These are phyloP conservation scores for Dendrocalamus latiflorus DNA, from an alignment of 202 grass and related monocot genomes.

Conservation along the genomic window DNA sequence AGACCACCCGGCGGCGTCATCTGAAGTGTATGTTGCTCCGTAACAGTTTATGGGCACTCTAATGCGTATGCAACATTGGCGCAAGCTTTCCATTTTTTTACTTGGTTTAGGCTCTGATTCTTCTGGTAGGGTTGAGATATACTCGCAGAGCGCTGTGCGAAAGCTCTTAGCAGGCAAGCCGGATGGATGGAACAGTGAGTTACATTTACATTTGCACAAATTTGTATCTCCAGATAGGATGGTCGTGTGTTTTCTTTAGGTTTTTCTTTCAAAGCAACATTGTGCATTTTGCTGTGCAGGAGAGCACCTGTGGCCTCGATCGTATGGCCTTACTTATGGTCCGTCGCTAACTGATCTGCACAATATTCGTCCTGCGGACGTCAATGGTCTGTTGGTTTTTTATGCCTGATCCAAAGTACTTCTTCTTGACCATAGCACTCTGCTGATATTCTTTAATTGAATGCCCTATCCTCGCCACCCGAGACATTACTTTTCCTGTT, in stretches of 20 bases:
- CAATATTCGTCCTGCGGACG: conserved; percentile 63
- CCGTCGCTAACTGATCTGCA: conserved; percentile 57
- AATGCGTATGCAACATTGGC: background rate
- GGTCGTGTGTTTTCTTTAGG: background rate
- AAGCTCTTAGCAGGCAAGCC: conserved; percentile 23
- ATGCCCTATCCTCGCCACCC: background rate
- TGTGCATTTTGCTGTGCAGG: conserved; percentile 33
- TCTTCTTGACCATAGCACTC: background rate
- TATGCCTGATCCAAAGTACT: background rate
- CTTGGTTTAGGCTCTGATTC: background rate
- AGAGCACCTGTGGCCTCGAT: conserved; percentile 76
- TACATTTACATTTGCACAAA: background rate
- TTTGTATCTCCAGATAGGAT: background rate
- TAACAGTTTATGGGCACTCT: background rate
- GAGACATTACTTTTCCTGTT: background rate
- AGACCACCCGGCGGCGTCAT: conserved; percentile 47
- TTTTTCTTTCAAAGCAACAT: background rate
- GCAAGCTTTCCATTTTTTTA: background rate
- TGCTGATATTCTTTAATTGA: too few species aligned
- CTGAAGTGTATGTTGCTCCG: conserved; percentile 47
- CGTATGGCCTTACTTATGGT: conserved; percentile 51
- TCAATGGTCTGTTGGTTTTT: conserved; percentile 59
- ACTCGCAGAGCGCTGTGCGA: conserved; percentile 49
- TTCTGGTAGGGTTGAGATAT: conserved; percentile 55
- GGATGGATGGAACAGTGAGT: conserved; percentile 83